A percentile compares a stretch with the other conserved stretches of the same genome.
phyloP scores from a whole-genome alignment of 176 grass and related monocot species.

The Oryza meridionalis region DNA sequence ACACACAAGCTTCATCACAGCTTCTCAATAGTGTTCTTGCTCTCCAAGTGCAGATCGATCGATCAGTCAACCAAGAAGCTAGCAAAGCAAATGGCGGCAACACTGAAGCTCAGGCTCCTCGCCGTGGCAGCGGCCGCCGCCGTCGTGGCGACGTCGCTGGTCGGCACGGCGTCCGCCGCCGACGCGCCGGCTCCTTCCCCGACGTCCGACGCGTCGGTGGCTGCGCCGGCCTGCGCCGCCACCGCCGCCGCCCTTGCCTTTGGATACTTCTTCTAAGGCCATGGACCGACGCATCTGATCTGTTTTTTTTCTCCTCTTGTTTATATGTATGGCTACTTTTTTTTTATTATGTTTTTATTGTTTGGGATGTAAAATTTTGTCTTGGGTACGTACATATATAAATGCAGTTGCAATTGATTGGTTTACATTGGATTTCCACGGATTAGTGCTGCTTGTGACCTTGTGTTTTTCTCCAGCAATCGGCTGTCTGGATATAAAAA shows the following conservation, averaged over 20 bases:
- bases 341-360: background rate
- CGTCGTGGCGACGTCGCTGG: constrained; percentile 30
- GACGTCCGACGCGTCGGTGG: constrained; percentile 33
- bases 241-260: constrained; percentile 34
- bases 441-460: background rate
- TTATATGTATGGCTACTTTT: background rate
- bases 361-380: background rate
- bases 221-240: constrained; percentile 22
- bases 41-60: background rate
- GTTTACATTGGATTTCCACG: background rate
- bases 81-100: constrained; percentile 41
- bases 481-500: too few relatives aligned
- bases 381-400: background rate
- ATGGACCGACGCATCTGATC: background rate
- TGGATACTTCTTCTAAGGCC: constrained; percentile 47
- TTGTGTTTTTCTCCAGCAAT: too few relatives aligned
- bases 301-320: background rate
- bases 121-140: constrained; percentile 12
- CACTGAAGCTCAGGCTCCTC: constrained; percentile 51
- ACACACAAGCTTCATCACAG: background rate
- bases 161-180: constrained; percentile 38
- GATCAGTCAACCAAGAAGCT: background rate
- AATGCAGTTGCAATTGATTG: background rate
- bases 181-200: constrained; percentile 41
- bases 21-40: background rate